Evolutionary conservation across 2,329 filamentous ascomycete genomes (phyloP).

Genomic region (Phialophora macrospora): DNA sequence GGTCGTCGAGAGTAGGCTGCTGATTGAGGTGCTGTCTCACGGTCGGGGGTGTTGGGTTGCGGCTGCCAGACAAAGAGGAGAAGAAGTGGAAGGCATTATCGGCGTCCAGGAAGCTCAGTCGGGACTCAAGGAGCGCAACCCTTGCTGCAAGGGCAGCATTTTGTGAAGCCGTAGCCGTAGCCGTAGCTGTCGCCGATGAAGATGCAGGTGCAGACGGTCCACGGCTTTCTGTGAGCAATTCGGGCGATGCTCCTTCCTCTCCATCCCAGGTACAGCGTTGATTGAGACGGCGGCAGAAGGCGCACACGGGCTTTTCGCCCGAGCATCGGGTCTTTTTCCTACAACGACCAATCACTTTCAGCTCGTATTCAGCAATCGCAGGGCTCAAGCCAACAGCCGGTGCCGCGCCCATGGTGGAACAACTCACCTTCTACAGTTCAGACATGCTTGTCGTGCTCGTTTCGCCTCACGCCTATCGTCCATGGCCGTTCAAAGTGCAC

Average conservation of each 20-base stretch:
- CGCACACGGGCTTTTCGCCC: conserved; percentile 43
- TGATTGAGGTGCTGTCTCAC: neutral
- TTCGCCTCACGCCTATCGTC: conserved; percentile 24
- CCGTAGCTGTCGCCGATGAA: neutral
- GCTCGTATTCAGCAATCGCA: neutral
- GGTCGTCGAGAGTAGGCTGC: conserved; percentile 1
- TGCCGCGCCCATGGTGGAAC: neutral
- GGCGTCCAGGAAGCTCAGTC: conserved; percentile 21
- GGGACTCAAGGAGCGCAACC: conserved; percentile 23
- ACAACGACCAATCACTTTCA: neutral
- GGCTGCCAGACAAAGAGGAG: conserved; percentile 4
- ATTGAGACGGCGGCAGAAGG: conserved; percentile 42
- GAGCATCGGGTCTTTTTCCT: conserved; percentile 45
- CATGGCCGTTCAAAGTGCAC: conserved; percentile 10
- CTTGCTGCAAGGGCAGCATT: conserved; percentile 21
- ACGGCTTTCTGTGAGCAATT: conserved; percentile 1
- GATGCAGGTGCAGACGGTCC: neutral
- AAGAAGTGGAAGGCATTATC: conserved; percentile 18
- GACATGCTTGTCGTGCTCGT: conserved; percentile 25
- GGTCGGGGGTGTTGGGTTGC: neutral
- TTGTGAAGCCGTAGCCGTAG: conserved; percentile 1
- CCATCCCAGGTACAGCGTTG: conserved; percentile 26
- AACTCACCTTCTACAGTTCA: conserved; percentile 21
- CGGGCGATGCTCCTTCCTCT: conserved; percentile 10
- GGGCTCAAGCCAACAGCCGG: neutral